Percentiles rank a stretch among this genome's conserved stretches.
phyloP scores from a whole-genome alignment of 2,329 filamentous ascomycete species.

The Penicillium sclerotiorum region DNA sequence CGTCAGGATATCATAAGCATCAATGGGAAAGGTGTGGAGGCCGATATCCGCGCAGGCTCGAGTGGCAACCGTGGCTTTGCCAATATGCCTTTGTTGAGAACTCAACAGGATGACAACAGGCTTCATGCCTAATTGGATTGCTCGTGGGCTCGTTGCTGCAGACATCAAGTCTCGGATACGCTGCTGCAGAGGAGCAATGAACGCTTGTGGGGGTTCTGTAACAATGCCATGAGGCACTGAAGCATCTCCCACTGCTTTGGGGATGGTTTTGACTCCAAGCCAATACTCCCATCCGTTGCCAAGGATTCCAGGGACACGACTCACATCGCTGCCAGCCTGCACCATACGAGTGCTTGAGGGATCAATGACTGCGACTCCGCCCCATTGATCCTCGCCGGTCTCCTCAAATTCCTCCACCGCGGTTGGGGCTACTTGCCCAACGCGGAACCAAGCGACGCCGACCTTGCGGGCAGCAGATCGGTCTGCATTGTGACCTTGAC shows the following conservation, averaged over 20 bases:
- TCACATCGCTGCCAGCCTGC: constrained; percentile 84
- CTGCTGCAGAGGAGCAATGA: constrained; percentile 64
- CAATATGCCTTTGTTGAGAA: constrained; percentile 90
- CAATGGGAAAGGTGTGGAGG: constrained; percentile 83
- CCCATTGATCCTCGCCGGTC: constrained; percentile 74
- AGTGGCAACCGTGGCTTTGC: constrained; percentile 78
- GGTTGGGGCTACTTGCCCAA: constrained; percentile 69
- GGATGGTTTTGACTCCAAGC: constrained; percentile 71
- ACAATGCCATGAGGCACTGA: constrained; percentile 41
- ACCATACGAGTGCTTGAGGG: constrained; percentile 85
- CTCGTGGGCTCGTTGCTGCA: constrained; percentile 83
- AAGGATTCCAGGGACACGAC: constrained; percentile 74
- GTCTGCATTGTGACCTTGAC: constrained; percentile 31
- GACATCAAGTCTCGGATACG: constrained; percentile 82
- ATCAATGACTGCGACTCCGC: constrained; percentile 82
- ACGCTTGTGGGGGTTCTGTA: constrained; percentile 42
- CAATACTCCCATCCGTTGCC: constrained; percentile 89
- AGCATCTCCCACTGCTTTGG: constrained; percentile 45
- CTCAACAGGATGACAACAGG: constrained; percentile 85
- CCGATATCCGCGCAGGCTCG: constrained; percentile 86
- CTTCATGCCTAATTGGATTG: constrained; percentile 83
- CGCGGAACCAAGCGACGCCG: constrained; percentile 86
- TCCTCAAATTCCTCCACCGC: constrained; percentile 56
- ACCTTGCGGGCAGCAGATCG: constrained; percentile 50
- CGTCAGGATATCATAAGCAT: constrained; percentile 92